A percentile compares a stretch with the other conserved stretches of the same genome.
Evolutionary conservation across 1,284 basidiomycete species (phyloP).

Genomic region (Microbotryum lychnidis-dioicae): DNA sequence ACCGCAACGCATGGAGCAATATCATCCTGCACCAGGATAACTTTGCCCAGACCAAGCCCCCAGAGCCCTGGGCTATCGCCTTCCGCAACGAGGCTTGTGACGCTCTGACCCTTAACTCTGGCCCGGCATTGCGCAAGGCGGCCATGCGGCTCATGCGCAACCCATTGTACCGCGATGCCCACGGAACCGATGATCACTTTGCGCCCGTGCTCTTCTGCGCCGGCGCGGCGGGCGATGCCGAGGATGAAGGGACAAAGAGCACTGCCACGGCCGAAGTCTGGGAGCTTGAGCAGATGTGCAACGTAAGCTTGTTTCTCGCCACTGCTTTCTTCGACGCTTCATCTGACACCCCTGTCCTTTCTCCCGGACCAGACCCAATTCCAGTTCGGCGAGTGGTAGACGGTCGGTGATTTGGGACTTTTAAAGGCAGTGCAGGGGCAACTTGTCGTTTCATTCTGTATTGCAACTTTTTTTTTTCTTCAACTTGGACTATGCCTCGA

Average conservation of each 20-base stretch:
- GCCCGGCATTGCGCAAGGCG: conserved; percentile 27
- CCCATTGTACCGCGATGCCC: conserved; percentile 32
- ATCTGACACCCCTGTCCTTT: background rate
- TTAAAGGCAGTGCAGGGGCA: too few relatives aligned
- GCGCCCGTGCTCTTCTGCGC: conserved; percentile 32
- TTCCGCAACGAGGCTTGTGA: conserved; percentile 32
- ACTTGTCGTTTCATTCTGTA: too few relatives aligned
- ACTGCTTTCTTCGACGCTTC: too few relatives aligned
- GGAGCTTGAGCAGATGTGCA: conserved; percentile 33
- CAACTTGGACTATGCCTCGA: too few relatives aligned
- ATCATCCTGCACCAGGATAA: conserved; percentile 32
- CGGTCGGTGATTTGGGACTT: too few relatives aligned
- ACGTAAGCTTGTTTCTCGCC: background rate
- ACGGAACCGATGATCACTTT: conserved; percentile 33
- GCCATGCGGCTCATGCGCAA: conserved; percentile 32
- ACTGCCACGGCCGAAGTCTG: conserved; percentile 29
- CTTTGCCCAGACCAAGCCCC: conserved; percentile 30
- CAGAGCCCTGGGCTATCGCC: conserved; percentile 33
- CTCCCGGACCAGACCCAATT: conserved; percentile 7
- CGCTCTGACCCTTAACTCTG: conserved; percentile 30
- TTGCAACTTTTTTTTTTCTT: too few relatives aligned
- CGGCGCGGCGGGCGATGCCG: conserved; percentile 29
- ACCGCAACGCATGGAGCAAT: conserved; percentile 30
- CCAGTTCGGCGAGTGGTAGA: conserved; percentile 21
- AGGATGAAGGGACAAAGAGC: conserved; percentile 29